These are phyloP conservation scores for Penicillium steckii DNA, from an alignment of 495 filamentous ascomycete species.

Conservation along the genomic window DNA sequence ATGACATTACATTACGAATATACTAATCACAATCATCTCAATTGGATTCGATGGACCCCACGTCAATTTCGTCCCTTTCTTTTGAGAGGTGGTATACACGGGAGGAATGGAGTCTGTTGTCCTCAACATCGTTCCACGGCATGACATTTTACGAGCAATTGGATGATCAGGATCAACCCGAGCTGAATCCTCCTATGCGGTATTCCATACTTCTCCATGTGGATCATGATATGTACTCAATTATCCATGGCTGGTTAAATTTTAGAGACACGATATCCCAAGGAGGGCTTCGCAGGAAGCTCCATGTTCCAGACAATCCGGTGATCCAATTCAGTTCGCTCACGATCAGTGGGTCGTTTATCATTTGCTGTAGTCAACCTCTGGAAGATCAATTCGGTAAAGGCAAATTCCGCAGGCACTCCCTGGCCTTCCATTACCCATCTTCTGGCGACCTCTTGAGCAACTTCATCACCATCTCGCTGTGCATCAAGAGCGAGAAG, in stretches of 20 bases:
- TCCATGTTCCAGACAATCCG: slow-evolving; percentile 35
- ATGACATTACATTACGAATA: not conserved
- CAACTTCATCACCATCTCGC: slow-evolving; percentile 29
- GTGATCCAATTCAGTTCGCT: slow-evolving; percentile 25
- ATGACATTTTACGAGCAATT: too few species aligned
- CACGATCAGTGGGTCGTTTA: not conserved
- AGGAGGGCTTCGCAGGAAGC: slow-evolving; percentile 21
- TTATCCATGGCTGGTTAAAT: not conserved
- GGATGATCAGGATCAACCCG: too few species aligned
- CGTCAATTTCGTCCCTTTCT: too few species aligned
- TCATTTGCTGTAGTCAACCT: not conserved
- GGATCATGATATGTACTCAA: too few species aligned
- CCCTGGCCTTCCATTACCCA: slow-evolving; percentile 34
- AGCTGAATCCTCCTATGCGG: too few species aligned
- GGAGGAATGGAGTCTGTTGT: too few species aligned
- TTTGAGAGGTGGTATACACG: too few species aligned
- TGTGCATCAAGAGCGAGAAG: slow-evolving; percentile 33
- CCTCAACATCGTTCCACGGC: too few species aligned
- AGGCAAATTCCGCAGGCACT: slow-evolving; percentile 33
- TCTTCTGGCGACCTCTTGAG: slow-evolving; percentile 30
- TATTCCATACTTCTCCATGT: too few species aligned
- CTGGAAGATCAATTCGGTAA: slow-evolving; percentile 28
- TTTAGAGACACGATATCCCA: slow-evolving; percentile 25
- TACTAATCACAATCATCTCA: not conserved
- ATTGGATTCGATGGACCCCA: too few species aligned